Base-by-base conservation (phyloP, 208 protist species). In the Angomonas ambiguus region DNA sequence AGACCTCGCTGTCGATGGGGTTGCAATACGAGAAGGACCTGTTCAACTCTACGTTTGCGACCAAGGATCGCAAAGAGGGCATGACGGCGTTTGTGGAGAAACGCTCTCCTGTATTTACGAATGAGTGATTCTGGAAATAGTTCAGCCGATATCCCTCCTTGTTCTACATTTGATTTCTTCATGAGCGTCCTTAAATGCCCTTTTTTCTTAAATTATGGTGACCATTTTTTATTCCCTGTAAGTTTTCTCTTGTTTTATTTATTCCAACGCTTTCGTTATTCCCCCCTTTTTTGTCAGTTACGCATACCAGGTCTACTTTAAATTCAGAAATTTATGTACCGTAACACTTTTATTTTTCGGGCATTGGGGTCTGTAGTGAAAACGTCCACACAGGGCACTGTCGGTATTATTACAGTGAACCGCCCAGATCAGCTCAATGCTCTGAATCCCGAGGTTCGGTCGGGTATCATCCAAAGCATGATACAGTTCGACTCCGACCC, bases 351-450 rank as follows among this genome's bases (percentile, higher is more conserved):
- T 34, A 8, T 87, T 8, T 67, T 87, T 25, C 82, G 75, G 33
- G 75, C 74, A 11, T 70, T 63, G 28, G 76, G 81, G 67, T 74
- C 83, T 5, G 65, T 91, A 25, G 73, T 94, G 53, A 83, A 83
- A 70, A 59, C 53, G 2, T 53, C 66, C 0, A 80, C 87, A 59
- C 62, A 73, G 5, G 89, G 85, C 20, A 80, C 65, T 16, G 89
- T 98, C 34, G 80, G 85, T 31, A 75, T 91, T 22, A 65, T 98
- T 32, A 97, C 92, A n/a, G 76, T 98, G 38, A 97, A 97, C 69
- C 82, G 94, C 33, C 95, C 94, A 13, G 88, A 95, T 33, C 88
- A 95, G 24, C 88, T 98, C 31, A 98, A 98, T 66, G 95, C 97
- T 1, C 80, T 98, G 4, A 98, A 95, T 67, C 68, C 65, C 53